Conservation (phyloP, 208 protist genomes). For the Histomonas meleagridis region DNA sequence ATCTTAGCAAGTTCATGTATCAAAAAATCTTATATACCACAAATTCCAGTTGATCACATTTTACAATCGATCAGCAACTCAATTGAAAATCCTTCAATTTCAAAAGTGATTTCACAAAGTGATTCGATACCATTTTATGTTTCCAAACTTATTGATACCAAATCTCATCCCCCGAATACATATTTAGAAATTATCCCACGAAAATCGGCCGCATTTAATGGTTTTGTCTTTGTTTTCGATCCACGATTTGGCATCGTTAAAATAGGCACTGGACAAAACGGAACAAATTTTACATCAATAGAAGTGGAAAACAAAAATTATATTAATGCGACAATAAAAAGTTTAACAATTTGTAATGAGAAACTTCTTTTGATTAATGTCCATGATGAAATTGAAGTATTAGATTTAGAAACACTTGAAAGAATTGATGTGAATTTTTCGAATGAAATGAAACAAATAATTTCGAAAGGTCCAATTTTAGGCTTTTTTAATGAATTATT, state of each 20-base stretch:
- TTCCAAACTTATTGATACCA: neutral
- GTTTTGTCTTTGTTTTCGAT: neutral
- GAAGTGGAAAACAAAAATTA: neutral
- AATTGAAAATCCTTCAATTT: neutral
- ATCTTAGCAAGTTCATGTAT: neutral
- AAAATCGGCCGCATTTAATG: neutral
- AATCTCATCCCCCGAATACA: neutral
- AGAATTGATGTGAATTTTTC: slow-evolving; percentile 4
- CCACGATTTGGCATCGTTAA: neutral
- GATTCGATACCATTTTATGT: neutral
- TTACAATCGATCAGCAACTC: neutral
- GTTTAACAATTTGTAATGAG: neutral
- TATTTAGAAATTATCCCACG: neutral
- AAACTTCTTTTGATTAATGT: neutral
- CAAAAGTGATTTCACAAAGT: neutral
- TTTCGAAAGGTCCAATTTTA: too few species aligned
- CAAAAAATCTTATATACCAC: neutral
- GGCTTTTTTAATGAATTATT: too few species aligned
- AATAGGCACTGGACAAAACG: neutral
- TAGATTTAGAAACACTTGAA: neutral
- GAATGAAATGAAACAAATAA: neutral
- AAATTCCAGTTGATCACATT: neutral
- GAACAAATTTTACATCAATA: neutral
- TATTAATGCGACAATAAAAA: too few species aligned
- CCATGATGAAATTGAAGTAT: neutral